Evolutionary conservation across 2,329 filamentous ascomycete genomes (phyloP), one percentile per base, ranked within the genome.

Genomic region (Diaporthe sp.): DNA sequence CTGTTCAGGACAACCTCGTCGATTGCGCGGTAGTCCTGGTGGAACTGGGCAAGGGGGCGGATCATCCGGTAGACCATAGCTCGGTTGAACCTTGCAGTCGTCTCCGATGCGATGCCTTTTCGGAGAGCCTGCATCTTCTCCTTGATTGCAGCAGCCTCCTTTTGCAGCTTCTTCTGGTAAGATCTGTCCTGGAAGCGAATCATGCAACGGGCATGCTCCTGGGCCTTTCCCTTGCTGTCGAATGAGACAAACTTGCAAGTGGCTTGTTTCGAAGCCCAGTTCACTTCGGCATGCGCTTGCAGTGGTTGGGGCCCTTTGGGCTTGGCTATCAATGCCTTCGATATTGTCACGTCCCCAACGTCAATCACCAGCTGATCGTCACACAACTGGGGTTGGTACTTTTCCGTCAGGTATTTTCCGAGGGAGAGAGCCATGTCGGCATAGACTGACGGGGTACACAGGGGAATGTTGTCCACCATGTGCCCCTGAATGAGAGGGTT

Each of bases 41-140:
- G 84, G 77, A 92, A 92, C 79, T 91, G 88, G 4, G 92, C 90
- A 0, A 92, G 83, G 53, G 88, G 87, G 8, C 82, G 80, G 79
- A 91, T 90, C 1, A 90, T 88, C 84, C 95, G 95, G 88, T 97
- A 97, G 22, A 93, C 92, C 85, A 95, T 90, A 37, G 93, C 93
- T 31, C 93, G 91, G 72, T 93, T 90, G 77, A 95, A 90, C 84
- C 94, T 93, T 82, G 94, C 93, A 39, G 93, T 92, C 72, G 90
- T 89, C 53, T 93, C 93, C 39, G 87, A 88, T 79, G 90, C 85
- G 71, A 93, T 92, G 76, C 91, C 92, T 77, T 90, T 85, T 78
- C 88, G 85, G 2, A 93, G 87, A 39, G 86, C 84, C 31, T 91
- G 86, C 73, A 93, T 88, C 73, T 91, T 90, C 34, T 87, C 87